Evolutionary conservation across 1,284 basidiomycete species (phyloP).

Genomic region (Macrocystidia cucumis): DNA sequence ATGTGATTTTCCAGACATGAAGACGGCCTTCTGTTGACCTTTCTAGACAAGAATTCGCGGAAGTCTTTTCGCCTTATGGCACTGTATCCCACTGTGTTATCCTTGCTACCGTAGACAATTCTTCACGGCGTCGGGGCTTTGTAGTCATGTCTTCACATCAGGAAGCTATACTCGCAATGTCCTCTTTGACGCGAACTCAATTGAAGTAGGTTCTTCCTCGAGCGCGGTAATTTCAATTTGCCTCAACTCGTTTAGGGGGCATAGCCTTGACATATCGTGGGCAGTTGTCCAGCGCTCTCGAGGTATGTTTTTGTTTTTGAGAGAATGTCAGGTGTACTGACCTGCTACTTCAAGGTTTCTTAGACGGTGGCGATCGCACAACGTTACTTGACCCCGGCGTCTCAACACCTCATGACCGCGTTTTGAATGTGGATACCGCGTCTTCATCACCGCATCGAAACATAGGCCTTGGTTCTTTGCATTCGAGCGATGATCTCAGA

Average conservation of each 20-base stretch:
- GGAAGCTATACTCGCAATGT: slow-evolving; percentile 62
- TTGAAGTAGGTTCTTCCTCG: slow-evolving; percentile 47
- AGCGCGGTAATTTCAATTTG: not conserved
- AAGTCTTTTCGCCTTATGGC: slow-evolving; percentile 56
- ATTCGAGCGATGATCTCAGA: slow-evolving; percentile 20
- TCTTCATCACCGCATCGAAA: too few species aligned
- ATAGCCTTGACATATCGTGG: slow-evolving; percentile 71
- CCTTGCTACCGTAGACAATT: slow-evolving; percentile 71
- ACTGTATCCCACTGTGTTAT: slow-evolving; percentile 67
- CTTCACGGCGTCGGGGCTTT: slow-evolving; percentile 72
- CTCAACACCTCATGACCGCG: slow-evolving; percentile 27
- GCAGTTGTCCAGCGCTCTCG: slow-evolving; percentile 76
- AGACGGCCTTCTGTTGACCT: too few species aligned
- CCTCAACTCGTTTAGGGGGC: slow-evolving; percentile 36
- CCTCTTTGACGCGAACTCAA: slow-evolving; percentile 53
- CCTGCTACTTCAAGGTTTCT: slow-evolving; percentile 43
- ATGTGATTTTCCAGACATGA: slow-evolving; percentile 13
- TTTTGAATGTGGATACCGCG: slow-evolving; percentile 12
- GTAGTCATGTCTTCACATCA: slow-evolving; percentile 67
- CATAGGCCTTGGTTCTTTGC: too few species aligned
- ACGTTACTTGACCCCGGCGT: slow-evolving; percentile 45
- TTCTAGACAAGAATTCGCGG: slow-evolving; percentile 49
- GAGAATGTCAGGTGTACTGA: slow-evolving; percentile 1
- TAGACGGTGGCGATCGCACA: slow-evolving; percentile 72
- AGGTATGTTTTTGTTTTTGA: slow-evolving; percentile 30